phyloP scores from a whole-genome alignment of 2,329 filamentous ascomycete species.

The Laburnicola sp. region DNA sequence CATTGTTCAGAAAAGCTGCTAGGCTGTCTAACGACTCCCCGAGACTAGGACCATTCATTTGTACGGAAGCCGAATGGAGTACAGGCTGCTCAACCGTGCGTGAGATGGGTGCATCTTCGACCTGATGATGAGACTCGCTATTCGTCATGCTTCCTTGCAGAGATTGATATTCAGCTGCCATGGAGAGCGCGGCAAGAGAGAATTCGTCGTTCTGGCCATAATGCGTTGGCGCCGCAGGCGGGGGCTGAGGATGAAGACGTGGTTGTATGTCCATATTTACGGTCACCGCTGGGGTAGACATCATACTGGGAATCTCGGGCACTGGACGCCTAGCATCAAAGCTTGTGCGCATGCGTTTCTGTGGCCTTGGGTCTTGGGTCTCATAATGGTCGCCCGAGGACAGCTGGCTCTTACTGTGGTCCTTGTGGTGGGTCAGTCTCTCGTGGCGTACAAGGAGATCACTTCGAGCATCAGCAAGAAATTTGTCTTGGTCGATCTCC shows the following conservation, averaged over 20 bases:
- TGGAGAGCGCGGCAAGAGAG: constrained; percentile 46
- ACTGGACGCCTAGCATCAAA: constrained; percentile 30
- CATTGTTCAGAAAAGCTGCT: constrained; percentile 45
- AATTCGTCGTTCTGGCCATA: constrained; percentile 33
- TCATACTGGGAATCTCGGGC: constrained; percentile 33
- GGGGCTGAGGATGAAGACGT: constrained; percentile 19
- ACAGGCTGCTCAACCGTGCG: constrained; percentile 19
- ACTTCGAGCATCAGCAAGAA: constrained; percentile 25
- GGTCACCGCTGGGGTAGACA: constrained; percentile 24
- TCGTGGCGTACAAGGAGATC: constrained; percentile 49
- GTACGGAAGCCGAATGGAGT: constrained; percentile 4
- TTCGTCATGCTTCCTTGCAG: constrained; percentile 35
- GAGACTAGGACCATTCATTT: constrained; percentile 24
- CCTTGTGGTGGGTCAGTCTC: constrained; percentile 41
- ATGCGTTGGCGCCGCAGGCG: constrained; percentile 18
- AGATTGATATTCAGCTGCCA: constrained; percentile 49
- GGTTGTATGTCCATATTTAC: constrained; percentile 25
- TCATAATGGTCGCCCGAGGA: constrained; percentile 12
- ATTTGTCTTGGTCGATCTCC: background rate
- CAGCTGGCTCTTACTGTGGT: constrained; percentile 14
- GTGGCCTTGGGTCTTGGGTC: constrained; percentile 22
- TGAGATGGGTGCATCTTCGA: constrained; percentile 15
- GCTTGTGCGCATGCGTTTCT: constrained; percentile 33
- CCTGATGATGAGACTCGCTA: constrained; percentile 14
- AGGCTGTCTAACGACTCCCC: constrained; percentile 44